These are phyloP conservation scores for Lepiota brunneoincarnata DNA, from an alignment of 768 basidiomycete genomes.

Conservation along the genomic window DNA sequence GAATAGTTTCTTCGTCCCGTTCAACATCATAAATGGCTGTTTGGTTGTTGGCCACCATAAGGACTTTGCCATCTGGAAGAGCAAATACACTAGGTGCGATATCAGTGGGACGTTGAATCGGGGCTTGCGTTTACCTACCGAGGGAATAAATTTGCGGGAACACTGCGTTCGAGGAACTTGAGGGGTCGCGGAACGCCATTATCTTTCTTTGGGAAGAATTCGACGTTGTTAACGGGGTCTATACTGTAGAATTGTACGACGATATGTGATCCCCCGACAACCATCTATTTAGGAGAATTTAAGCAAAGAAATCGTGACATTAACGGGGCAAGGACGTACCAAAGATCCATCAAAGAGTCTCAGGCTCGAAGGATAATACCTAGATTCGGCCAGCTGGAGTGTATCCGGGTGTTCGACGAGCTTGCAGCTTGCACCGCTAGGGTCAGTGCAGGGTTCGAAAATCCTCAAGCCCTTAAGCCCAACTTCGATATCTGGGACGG, in stretches of 20 bases:
- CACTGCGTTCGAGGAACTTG: conserved; percentile 25
- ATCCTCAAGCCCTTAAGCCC: conserved; percentile 35
- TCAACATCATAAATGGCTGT: conserved; percentile 40
- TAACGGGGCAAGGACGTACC: conserved; percentile 25
- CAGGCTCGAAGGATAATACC: conserved; percentile 41
- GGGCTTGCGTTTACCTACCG: conserved; percentile 17
- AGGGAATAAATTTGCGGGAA: conserved; percentile 27
- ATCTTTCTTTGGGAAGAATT: conserved; percentile 40
- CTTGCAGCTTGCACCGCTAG: conserved; percentile 27
- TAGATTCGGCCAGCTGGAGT: conserved; percentile 30
- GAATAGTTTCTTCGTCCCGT: conserved; percentile 32
- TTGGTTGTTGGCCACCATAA: conserved; percentile 38
- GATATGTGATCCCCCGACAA: conserved; percentile 26
- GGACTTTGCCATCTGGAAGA: conserved; percentile 40
- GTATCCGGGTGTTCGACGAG: conserved; percentile 32
- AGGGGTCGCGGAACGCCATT: conserved; percentile 28
- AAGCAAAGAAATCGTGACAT: background rate
- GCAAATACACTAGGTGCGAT: conserved; percentile 20
- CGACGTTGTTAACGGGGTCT: conserved; percentile 44
- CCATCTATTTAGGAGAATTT: conserved; percentile 17
- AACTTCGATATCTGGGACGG: conserved; percentile 29
- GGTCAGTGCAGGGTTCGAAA: conserved; percentile 26
- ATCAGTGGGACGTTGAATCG: background rate
- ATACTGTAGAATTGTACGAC: conserved; percentile 60
- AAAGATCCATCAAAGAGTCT: conserved; percentile 30